Conservation (phyloP, 2,329 filamentous ascomycete species). For the Fusarium sp. region DNA sequence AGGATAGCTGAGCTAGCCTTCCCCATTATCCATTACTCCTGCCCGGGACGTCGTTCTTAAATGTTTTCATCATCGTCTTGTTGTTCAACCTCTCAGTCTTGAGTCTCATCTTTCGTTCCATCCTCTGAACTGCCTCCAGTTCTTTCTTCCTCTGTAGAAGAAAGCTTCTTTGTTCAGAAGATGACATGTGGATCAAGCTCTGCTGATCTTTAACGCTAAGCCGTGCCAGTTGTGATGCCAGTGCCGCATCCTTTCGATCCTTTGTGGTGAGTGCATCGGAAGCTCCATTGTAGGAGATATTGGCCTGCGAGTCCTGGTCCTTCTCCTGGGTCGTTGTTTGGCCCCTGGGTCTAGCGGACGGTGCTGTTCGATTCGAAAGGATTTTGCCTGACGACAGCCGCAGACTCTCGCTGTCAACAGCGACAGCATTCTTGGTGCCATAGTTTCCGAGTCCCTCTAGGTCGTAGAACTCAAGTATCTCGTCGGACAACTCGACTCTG, state of each 20-base stretch:
- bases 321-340: background rate
- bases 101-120: slow-evolving; percentile 16
- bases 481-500: slow-evolving; percentile 54
- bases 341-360: background rate
- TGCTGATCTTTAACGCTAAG: slow-evolving; percentile 34
- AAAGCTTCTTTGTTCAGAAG: slow-evolving; percentile 32
- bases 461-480: slow-evolving; percentile 59
- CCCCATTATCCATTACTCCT: slow-evolving; percentile 18
- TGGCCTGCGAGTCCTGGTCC: background rate
- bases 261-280: slow-evolving; percentile 10
- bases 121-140: slow-evolving; percentile 10
- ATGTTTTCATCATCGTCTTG: slow-evolving; percentile 33
- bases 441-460: slow-evolving; percentile 9
- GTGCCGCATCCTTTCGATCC: slow-evolving; percentile 12
- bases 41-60: slow-evolving; percentile 25
- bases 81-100: slow-evolving; percentile 31
- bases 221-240: slow-evolving; percentile 29
- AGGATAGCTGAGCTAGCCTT: no score
- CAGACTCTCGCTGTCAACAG: slow-evolving; percentile 13
- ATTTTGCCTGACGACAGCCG: slow-evolving; percentile 40
- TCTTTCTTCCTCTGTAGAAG: slow-evolving; percentile 33
- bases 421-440: background rate
- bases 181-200: slow-evolving; percentile 39
- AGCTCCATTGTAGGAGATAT: accelerated
- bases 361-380: slow-evolving; percentile 28